Base-by-base conservation (phyloP, 345 rosid species). In the Linum lewisii region DNA sequence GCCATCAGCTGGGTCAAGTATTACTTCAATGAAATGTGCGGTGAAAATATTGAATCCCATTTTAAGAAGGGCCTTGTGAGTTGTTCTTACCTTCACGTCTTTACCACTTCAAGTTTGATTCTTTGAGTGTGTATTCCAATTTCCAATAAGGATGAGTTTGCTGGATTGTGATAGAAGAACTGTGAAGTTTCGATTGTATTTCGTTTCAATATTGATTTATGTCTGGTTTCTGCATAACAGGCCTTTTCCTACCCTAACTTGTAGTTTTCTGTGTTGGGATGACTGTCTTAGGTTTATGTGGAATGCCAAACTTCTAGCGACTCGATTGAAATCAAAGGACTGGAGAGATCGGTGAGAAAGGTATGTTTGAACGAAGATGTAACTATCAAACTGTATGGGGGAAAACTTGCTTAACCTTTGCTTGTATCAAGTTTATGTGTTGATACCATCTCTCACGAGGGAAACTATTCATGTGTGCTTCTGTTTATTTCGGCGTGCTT, bases 51-150 rank as follows among this genome's bases (percentile, higher is more conserved):
- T 10, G 92, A 84, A 55, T 69, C 85, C 42, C 98, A 82, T 71
- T 91, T 86, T 79, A 88, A 78, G 73, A 88, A 84, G 76, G 96
- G 87, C 70, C 92, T 86, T 57, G 96, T 88, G 63, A 77, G 87
- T 75, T 62, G 24, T 6, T 1, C 25, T 45, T 6, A 18, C 23
- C 38, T n/a, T 59, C 5, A 19, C 24, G n/a, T 29, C 34, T 22
- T 54, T 29, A 53, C 2, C n/a, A 49, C 16, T 5, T 1, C 22
- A 16, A 7, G 16, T 19, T 66, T 45, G 19, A 13, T 54, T 25
- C 11, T 54, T 16, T 21, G 69, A 60, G 32, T 54, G 22, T 69
- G 59, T 8, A 29, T 29, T 29, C 34, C 1, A 29, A 29, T 29
- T 29, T 29, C 34, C 1, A 29, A 29, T 29, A 29, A 29, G 34